phyloP scores from a whole-genome alignment of 352 stramenopile genomes.

The Globisporangium spiculum region DNA sequence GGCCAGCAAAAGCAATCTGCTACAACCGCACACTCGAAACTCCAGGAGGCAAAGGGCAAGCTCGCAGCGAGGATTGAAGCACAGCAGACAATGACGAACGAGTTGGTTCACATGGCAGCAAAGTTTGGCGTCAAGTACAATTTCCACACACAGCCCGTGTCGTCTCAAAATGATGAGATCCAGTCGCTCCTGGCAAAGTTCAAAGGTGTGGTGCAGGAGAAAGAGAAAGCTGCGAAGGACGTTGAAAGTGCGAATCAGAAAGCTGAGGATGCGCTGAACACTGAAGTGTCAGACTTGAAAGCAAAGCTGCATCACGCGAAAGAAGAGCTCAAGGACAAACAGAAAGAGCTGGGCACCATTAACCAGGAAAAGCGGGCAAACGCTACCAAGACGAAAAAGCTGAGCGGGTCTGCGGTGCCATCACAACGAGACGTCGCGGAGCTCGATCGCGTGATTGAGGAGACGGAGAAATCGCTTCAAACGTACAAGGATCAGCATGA shows the following conservation, averaged over 20 bases:
- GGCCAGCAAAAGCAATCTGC: constrained; percentile 19
- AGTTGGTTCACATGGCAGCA: constrained; percentile 42
- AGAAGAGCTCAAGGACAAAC: constrained; percentile 49
- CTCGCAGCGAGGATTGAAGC: constrained; percentile 54
- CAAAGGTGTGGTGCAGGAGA: constrained; percentile 36
- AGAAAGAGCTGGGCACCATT: constrained; percentile 33
- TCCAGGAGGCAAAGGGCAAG: constrained; percentile 38
- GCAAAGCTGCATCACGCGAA: constrained; percentile 47
- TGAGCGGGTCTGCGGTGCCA: constrained; percentile 34
- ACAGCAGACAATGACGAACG: constrained; percentile 33
- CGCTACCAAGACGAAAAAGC: constrained; percentile 33
- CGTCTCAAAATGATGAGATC: constrained; percentile 51
- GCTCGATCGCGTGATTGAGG: constrained; percentile 39
- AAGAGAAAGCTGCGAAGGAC: constrained; percentile 34
- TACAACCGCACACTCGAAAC: constrained; percentile 31
- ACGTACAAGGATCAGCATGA: constrained; percentile 45
- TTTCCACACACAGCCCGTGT: constrained; percentile 50
- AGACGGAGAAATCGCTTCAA: constrained; percentile 43
- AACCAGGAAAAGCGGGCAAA: constrained; percentile 43
- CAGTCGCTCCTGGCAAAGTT: constrained; percentile 53
- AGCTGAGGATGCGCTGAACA: constrained; percentile 44
- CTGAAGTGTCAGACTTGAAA: constrained; percentile 45
- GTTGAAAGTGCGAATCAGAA: constrained; percentile 38
- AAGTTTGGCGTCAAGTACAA: constrained; percentile 56
- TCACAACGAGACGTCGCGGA: constrained; percentile 51